Evolutionary conservation across 352 stramenopile genomes (phyloP).

Genomic region (Pythium monospermum): DNA sequence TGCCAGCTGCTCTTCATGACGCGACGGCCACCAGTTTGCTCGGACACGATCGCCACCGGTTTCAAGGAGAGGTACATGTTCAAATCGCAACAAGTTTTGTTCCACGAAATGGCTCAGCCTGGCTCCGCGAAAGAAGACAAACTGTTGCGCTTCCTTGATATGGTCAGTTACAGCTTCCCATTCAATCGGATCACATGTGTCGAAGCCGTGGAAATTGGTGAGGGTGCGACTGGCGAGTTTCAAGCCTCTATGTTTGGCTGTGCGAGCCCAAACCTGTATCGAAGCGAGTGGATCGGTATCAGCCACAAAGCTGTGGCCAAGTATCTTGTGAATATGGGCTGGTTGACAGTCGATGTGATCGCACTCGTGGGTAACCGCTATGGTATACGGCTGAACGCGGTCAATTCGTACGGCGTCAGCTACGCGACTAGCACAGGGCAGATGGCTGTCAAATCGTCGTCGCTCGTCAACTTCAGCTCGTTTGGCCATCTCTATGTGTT

Average conservation of each 20-base stretch:
- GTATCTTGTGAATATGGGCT: conserved; percentile 10
- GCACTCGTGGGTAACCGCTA: conserved; percentile 13
- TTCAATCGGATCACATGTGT: conserved; percentile 11
- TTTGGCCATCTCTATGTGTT: conserved; percentile 17
- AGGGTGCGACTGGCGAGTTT: conserved; percentile 1
- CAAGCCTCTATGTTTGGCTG: conserved; percentile 10
- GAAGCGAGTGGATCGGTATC: conserved; percentile 10
- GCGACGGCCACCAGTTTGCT: conserved; percentile 13
- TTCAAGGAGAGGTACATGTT: conserved; percentile 16
- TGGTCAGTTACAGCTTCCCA: conserved; percentile 17
- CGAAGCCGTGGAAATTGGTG: conserved; percentile 7
- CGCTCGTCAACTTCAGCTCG: conserved; percentile 18
- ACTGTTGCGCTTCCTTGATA: conserved; percentile 11
- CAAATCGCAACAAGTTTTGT: conserved; percentile 2
- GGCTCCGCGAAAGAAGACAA: conserved; percentile 7
- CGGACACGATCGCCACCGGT: conserved; percentile 10
- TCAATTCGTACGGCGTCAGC: conserved; percentile 15
- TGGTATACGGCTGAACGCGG: conserved; percentile 17
- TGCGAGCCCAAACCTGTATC: conserved; percentile 10
- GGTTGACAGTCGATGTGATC: conserved; percentile 17
- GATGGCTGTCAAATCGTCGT: conserved; percentile 5
- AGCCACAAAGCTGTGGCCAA: not conserved
- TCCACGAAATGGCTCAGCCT: conserved; percentile 9
- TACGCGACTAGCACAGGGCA: not conserved
- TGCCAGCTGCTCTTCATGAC: conserved; percentile 12